phyloP scores from a whole-genome alignment of 2,329 filamentous ascomycete genomes.

The Geosmithia putterillii region DNA sequence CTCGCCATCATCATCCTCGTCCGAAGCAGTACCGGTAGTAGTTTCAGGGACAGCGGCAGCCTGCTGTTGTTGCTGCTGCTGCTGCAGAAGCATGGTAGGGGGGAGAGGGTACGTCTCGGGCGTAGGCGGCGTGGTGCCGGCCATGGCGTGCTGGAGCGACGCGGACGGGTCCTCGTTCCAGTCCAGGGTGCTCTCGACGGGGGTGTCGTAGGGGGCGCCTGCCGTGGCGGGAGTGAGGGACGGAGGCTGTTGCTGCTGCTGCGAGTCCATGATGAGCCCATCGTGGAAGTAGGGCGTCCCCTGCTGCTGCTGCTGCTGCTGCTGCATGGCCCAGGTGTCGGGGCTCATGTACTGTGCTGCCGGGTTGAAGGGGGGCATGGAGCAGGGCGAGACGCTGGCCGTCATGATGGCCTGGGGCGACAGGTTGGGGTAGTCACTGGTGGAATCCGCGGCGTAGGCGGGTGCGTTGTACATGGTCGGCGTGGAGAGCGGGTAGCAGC shows the following conservation, averaged over 20 bases:
- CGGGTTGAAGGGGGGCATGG: slow-evolving; percentile 42
- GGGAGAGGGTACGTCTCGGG: slow-evolving; percentile 48
- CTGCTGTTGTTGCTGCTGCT: slow-evolving; percentile 35
- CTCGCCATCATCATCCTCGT: slow-evolving; percentile 50
- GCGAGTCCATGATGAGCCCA: not conserved
- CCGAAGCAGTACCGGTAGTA: slow-evolving; percentile 18
- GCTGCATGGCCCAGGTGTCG: slow-evolving; percentile 23
- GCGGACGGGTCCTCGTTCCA: slow-evolving; percentile 33
- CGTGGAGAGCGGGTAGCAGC: slow-evolving; percentile 25
- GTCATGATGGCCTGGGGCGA: slow-evolving; percentile 40
- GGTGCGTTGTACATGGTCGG: slow-evolving; percentile 17
- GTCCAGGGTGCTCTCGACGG: slow-evolving; percentile 10
- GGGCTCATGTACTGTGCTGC: slow-evolving; percentile 27
- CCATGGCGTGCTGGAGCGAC: slow-evolving; percentile 29
- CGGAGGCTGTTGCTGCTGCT: slow-evolving; percentile 14
- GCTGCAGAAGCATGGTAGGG: slow-evolving; percentile 37
- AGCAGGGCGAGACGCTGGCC: slow-evolving; percentile 42
- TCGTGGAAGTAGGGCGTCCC: slow-evolving; percentile 15
- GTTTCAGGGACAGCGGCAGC: too few species aligned
- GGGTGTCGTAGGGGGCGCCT: not conserved
- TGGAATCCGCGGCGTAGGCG: not conserved
- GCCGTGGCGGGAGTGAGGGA: slow-evolving; percentile 2
- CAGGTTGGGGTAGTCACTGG: slow-evolving; percentile 22
- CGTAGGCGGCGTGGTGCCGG: slow-evolving; percentile 42
- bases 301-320: slow-evolving; percentile 14